These are phyloP conservation scores for Diaporthe helianthi DNA, from an alignment of 2,329 filamentous ascomycete species.

Conservation along the genomic window DNA sequence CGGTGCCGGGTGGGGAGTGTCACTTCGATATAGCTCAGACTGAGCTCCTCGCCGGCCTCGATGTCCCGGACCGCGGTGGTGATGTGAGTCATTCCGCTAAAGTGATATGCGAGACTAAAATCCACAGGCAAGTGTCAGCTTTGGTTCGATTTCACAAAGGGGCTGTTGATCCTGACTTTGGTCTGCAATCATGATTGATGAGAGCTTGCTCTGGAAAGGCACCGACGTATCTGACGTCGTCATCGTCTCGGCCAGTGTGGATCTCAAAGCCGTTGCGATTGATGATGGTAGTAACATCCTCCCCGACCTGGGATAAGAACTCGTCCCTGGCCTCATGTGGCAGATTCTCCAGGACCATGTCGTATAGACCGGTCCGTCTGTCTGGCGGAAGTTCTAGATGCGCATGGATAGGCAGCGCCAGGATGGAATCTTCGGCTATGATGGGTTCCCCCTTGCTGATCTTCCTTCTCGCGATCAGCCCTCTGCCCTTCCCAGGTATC, in stretches of 20 bases:
- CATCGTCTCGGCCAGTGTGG: neutral
- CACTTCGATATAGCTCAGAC: conserved; percentile 48
- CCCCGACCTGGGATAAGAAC: neutral
- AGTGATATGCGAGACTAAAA: conserved; percentile 7
- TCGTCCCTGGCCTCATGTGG: neutral
- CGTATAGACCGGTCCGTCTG: neutral
- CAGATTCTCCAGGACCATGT: neutral
- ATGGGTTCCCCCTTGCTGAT: neutral
- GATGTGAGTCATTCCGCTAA: conserved; percentile 44
- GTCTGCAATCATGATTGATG: conserved; percentile 52
- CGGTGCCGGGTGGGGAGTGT: neutral
- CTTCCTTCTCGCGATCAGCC: neutral
- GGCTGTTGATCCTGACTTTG: conserved; percentile 49
- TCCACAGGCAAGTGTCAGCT: neutral
- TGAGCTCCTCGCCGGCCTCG: conserved; percentile 49
- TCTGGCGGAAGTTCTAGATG: neutral
- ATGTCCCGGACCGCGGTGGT: conserved; percentile 48
- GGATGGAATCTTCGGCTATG: neutral
- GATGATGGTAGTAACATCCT: neutral
- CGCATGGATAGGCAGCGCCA: neutral
- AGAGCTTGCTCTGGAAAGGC: conserved; percentile 37
- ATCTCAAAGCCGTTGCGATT: conserved; percentile 11
- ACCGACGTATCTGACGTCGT: neutral
- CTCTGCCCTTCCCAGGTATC: neutral
- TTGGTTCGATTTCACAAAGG: conserved; percentile 37